Base-by-base conservation (phyloP, 148 eudicot genomes). In the Euryodendron excelsum region DNA sequence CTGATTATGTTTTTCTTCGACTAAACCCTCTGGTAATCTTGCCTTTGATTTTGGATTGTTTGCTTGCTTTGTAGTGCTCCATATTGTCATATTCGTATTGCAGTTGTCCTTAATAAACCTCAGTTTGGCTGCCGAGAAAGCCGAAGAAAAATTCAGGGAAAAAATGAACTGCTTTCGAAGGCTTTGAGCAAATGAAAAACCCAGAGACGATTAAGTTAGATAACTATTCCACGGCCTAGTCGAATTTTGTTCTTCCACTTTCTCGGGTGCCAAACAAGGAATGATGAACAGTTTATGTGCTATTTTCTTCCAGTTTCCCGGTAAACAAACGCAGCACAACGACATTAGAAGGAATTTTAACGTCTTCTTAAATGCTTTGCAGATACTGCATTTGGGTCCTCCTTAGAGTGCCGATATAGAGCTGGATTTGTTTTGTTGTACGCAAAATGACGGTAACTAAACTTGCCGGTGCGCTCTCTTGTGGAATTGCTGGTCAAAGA, bases 401-500 rank as follows among this genome's bases (percentile, higher is more conserved):
- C 3, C 56, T 5, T 17, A 17, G 13, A 21, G 25, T 1, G 4
- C 25, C 60, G 3, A 5, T 3, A n/a, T 20, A 56, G 23, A 20
- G 27, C 14, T 30, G 33, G 68, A 4, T 63, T n/a, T n/a, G 23
- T 47, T 20, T 7, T 27, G 12, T 28, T 53, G 37, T 30, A 12
- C 28, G 36, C 75, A 48, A 76, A 61, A 63, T 77, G 80, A 27
- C 56, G 28, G 78, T 63, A 2, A 25, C 53, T 63, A 82, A 77
- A 62, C 61, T 77, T 4, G 48, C 65, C 39, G 58, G 48, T 78
- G 77, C 80, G 7, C 47, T 72, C 11, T 9, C 69, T 72, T 82
- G 62, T 78, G 78, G 80, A 78, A 58, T 78, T 72, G n/a, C 48
- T 73, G 81, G 78, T 55, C 58, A 37, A 65, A 30, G 68, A 37